These are phyloP conservation scores for Monilinia fructigena DNA, from an alignment of 2,329 filamentous ascomycete genomes.

Conservation along the genomic window DNA sequence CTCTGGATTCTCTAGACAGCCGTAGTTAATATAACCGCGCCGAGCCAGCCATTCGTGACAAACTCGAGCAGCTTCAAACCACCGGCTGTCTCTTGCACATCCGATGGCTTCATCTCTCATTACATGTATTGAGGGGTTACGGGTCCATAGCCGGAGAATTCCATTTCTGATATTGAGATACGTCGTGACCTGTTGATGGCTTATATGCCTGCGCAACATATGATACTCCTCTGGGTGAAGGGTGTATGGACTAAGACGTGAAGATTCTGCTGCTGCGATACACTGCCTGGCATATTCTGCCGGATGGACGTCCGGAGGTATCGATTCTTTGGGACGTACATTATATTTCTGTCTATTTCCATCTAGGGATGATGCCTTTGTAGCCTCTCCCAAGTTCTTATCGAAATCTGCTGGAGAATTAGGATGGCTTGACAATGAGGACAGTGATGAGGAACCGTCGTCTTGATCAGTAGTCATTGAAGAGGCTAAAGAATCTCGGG, in stretches of 20 bases:
- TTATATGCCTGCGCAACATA: constrained; percentile 77
- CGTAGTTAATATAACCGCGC: constrained; percentile 94
- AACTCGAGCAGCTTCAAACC: constrained; percentile 84
- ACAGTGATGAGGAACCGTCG: constrained; percentile 49
- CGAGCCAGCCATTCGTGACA: constrained; percentile 92
- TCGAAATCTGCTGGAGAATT: constrained; percentile 57
- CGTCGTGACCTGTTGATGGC: constrained; percentile 83
- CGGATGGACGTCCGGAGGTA: constrained; percentile 70
- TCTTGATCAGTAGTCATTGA: constrained; percentile 55
- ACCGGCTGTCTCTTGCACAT: constrained; percentile 81
- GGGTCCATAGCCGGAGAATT: constrained; percentile 84
- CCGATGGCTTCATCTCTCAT: constrained; percentile 83
- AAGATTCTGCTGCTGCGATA: constrained; percentile 84
- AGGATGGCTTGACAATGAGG: constrained; percentile 60
- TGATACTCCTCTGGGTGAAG: constrained; percentile 82
- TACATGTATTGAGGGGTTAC: constrained; percentile 80
- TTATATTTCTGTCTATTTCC: constrained; percentile 48
- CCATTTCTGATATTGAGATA: constrained; percentile 97
- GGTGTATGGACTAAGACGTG: constrained; percentile 83
- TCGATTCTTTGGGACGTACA: constrained; percentile 75
- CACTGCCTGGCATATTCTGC: constrained; percentile 88
- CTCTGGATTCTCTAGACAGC: constrained; percentile 71
- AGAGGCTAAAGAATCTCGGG: constrained; percentile 49
- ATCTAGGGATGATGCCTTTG: constrained; percentile 33
- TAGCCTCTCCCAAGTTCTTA: constrained; percentile 40